A percentile compares a stretch with the other conserved stretches of the same genome.
These are phyloP conservation scores for Metschnikowia proteae DNA, from an alignment of 805 yeast genomes.

Conservation along the genomic window DNA sequence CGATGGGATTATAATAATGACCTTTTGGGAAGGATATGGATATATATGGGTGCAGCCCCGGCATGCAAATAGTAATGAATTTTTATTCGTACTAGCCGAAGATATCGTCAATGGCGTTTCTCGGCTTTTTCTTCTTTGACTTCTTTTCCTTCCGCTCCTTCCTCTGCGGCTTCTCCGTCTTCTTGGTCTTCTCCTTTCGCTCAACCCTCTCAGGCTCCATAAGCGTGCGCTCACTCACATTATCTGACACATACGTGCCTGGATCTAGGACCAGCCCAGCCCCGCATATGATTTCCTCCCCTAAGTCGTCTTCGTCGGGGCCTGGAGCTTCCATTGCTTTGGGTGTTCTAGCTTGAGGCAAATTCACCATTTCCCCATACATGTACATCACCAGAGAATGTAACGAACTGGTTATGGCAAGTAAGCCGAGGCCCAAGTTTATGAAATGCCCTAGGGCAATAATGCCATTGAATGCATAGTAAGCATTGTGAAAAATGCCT, in stretches of 20 bases:
- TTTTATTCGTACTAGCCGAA: slow-evolving; percentile 45
- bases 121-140: slow-evolving; percentile 22
- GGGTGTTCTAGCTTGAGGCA: not conserved
- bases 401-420: slow-evolving; percentile 54
- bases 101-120: slow-evolving; percentile 68
- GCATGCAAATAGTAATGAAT: slow-evolving; percentile 1
- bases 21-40: slow-evolving; percentile 3
- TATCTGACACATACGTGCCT: not conserved
- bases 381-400: slow-evolving; percentile 20
- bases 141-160: slow-evolving; percentile 13
- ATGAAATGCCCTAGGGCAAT: slow-evolving; percentile 75
- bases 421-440: slow-evolving; percentile 63
- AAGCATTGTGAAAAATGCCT: slow-evolving; percentile 44
- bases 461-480: slow-evolving; percentile 60
- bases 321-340: not conserved
- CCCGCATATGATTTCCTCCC: slow-evolving; percentile 12
- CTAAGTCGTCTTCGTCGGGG: slow-evolving; percentile 13
- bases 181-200: slow-evolving; percentile 7
- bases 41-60: slow-evolving; percentile 1
- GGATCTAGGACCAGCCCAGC: not conserved
- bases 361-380: slow-evolving; percentile 13
- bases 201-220: not conserved
- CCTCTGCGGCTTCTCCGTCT: slow-evolving; percentile 21
- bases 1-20: not conserved
- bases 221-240: not conserved